These are phyloP conservation scores for Ambrosia hybrid DNA, from an alignment of 140 eudicot species.

Conservation along the genomic window DNA sequence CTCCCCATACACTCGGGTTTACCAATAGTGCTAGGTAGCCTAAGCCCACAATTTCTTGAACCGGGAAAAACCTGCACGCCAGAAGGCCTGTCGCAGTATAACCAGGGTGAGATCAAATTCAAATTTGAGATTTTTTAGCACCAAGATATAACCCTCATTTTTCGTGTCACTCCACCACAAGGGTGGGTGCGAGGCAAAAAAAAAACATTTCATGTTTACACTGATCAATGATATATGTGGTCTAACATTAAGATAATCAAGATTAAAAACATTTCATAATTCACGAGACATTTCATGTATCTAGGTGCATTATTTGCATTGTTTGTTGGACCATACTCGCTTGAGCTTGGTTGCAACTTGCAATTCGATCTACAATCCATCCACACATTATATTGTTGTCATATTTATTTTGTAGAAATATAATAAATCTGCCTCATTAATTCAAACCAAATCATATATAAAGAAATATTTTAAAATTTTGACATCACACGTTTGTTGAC, in stretches of 20 bases:
- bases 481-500: background rate
- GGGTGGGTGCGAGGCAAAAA: no score
- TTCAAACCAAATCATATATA: background rate
- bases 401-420: background rate
- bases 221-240: background rate
- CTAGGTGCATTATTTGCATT: slow-evolving; percentile 13
- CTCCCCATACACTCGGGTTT: no score
- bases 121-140: no score
- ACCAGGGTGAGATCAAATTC: no score
- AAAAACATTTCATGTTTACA: no score
- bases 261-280: background rate
- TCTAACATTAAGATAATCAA: background rate
- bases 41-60: no score
- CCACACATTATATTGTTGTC: background rate
- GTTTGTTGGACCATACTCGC: slow-evolving; percentile 10
- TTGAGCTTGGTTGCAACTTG: slow-evolving; percentile 15
- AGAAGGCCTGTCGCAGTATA: no score
- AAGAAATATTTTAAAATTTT: no score
- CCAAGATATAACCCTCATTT: no score
- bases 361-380: slow-evolving; percentile 4
- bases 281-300: slow-evolving; percentile 10
- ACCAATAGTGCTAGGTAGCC: no score
- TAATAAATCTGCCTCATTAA: background rate
- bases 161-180: no score
- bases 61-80: no score